Base-by-base conservation (phyloP, 179 eudicot genomes). In the Nepenthes alata region DNA sequence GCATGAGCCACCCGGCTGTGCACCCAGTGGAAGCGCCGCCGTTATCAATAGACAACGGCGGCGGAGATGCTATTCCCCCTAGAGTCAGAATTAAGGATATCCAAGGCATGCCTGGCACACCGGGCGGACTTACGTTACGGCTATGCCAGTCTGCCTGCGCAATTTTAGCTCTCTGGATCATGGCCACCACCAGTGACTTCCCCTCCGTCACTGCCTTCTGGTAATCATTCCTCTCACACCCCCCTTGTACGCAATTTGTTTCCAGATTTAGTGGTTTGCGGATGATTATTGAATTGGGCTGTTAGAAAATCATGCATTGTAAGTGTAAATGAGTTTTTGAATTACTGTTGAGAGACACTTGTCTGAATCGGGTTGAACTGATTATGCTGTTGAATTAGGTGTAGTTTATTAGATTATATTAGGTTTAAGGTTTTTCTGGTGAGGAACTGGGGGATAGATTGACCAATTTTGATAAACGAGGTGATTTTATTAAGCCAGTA, bases 131-230 rank as follows among this genome's bases (percentile, higher is more conserved):
- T 47, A 54, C 67, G 35, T 75, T 85, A 37, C 83, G 95, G 37
- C 63, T 85, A 45, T 79, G 66, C 48, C 95, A 88, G 65, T 77
- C 80, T 25, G 63, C 64, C 35, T 83, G 83, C 59, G 82, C 91
- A 15, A 57, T 75, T 57, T 67, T 77, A 34, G 76, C 91, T 13
- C 80, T 83, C 49, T 74, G 69, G 60, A 75, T 85, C 57, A 83
- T 85, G 91, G 64, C 79, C 58, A 75, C 91, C 72, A 83, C 91
- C 59, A 56, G 64, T 25, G 95, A 85, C 79, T 87, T 85, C 73
- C 87, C 86, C 38, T 77, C 87, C 39, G 91, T 85, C 60, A 79
- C 91, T 37, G 88, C 91, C 67, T 87, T 87, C 47, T 74, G 95
- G 95, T 87, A 74, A 11, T 37, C 2, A 12, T 41, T 4, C 45